These are phyloP conservation scores for Barnettozyma sucrosica DNA, from an alignment of 805 yeast genomes.

Conservation along the genomic window DNA sequence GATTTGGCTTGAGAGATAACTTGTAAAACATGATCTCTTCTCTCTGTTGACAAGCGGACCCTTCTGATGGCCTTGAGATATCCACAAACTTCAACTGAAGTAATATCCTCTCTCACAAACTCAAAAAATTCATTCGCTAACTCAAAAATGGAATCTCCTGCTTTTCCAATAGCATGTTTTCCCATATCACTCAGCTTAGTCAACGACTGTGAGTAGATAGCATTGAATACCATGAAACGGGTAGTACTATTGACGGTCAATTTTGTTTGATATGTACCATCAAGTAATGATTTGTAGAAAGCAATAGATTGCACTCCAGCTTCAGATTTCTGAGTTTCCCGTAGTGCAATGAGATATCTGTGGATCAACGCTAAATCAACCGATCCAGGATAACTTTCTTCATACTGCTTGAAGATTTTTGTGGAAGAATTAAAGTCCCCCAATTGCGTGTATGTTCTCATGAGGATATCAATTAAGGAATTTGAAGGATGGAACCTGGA, in stretches of 20 bases:
- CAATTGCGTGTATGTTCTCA: constrained; percentile 14
- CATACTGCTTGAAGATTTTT: constrained; percentile 10
- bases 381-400: constrained; percentile 8
- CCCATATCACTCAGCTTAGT: constrained; percentile 19
- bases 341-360: constrained; percentile 15
- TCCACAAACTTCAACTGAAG: constrained; percentile 18
- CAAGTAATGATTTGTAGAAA: constrained; percentile 13
- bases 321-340: constrained; percentile 6
- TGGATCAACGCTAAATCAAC: constrained; percentile 19
- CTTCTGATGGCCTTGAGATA: constrained; percentile 22
- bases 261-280: constrained; percentile 9
- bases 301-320: constrained; percentile 16
- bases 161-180: constrained; percentile 15
- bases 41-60: constrained; percentile 16
- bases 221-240: constrained; percentile 20
- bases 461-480: constrained; percentile 18
- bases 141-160: constrained; percentile 14
- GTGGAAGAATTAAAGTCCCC: constrained; percentile 15
- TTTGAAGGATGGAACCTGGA: constrained; percentile 18
- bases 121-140: constrained; percentile 16
- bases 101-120: constrained; percentile 5
- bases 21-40: constrained; percentile 13
- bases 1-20: constrained; percentile 10
- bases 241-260: constrained; percentile 11
- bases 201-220: constrained; percentile 19